These are phyloP conservation scores for Hymenotorrendiella dingleyae DNA, from an alignment of 2,329 filamentous ascomycete genomes.

Conservation along the genomic window DNA sequence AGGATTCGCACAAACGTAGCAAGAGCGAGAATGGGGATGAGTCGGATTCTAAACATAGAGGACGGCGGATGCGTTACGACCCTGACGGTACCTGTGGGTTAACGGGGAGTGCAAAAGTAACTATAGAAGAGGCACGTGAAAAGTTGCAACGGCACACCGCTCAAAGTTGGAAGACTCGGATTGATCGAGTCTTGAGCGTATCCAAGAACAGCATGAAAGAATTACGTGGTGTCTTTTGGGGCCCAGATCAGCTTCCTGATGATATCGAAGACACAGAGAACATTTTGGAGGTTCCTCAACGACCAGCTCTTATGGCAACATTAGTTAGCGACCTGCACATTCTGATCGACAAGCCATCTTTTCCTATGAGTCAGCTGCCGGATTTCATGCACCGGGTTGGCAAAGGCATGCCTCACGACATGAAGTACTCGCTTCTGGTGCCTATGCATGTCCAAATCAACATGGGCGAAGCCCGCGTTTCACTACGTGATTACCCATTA, in stretches of 20 bases:
- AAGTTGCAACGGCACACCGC: slow-evolving; percentile 76
- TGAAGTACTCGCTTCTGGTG: slow-evolving; percentile 81
- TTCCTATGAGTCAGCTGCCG: slow-evolving; percentile 74
- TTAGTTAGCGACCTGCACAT: slow-evolving; percentile 81
- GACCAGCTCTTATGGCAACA: slow-evolving; percentile 76
- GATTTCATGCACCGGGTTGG: slow-evolving; percentile 82
- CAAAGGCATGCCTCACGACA: slow-evolving; percentile 93
- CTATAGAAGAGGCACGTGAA: slow-evolving; percentile 69
- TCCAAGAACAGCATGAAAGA: slow-evolving; percentile 73
- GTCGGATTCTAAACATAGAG: slow-evolving; percentile 29
- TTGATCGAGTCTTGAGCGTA: slow-evolving; percentile 67
- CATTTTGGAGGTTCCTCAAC: slow-evolving; percentile 77
- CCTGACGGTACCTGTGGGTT: slow-evolving; percentile 70
- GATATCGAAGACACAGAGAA: slow-evolving; percentile 78
- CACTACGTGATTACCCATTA: slow-evolving; percentile 86
- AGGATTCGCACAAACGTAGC: slow-evolving; percentile 21
- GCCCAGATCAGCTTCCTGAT: slow-evolving; percentile 71
- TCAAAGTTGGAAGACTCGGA: slow-evolving; percentile 86
- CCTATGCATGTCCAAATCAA: slow-evolving; percentile 86
- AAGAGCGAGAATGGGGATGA: slow-evolving; percentile 31
- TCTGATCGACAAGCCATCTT: slow-evolving; percentile 85
- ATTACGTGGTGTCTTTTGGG: slow-evolving; percentile 74
- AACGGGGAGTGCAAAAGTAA: slow-evolving; percentile 64
- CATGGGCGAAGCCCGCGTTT: slow-evolving; percentile 84
- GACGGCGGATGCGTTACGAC: slow-evolving; percentile 63